Conservation (phyloP, 2,329 filamentous ascomycete genomes). For the Chaetothyriales sp. region DNA sequence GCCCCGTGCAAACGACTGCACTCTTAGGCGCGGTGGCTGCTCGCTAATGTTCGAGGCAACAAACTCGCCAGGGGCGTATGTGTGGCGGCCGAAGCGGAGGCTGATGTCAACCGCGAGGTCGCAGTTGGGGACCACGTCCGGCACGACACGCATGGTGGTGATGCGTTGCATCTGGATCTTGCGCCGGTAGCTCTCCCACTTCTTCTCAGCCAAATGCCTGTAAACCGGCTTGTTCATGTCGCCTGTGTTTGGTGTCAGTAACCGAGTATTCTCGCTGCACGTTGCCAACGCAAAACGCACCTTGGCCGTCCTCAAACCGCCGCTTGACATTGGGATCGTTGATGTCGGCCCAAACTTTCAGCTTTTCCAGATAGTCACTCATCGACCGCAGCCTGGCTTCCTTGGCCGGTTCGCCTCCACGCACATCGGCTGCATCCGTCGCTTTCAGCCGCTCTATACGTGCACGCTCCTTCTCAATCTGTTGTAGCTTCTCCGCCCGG, state of each 20-base stretch:
- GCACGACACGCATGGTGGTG: slow-evolving; percentile 69
- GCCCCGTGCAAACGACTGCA: slow-evolving; percentile 73
- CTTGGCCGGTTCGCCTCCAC: slow-evolving; percentile 50
- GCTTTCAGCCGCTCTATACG: slow-evolving; percentile 54
- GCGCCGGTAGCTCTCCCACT: slow-evolving; percentile 75
- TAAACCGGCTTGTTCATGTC: slow-evolving; percentile 97
- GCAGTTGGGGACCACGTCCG: slow-evolving; percentile 70
- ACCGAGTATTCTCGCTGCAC: too few relatives aligned
- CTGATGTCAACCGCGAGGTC: slow-evolving; percentile 66
- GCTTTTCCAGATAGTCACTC: slow-evolving; percentile 53
- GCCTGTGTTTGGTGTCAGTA: slow-evolving; percentile 36
- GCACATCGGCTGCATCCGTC: slow-evolving; percentile 39
- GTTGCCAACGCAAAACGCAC: slow-evolving; percentile 34
- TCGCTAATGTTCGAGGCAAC: slow-evolving; percentile 63
- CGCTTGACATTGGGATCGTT: slow-evolving; percentile 92
- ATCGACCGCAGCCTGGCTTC: slow-evolving; percentile 54
- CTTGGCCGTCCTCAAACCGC: slow-evolving; percentile 77
- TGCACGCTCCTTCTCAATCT: slow-evolving; percentile 52
- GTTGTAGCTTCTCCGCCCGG: slow-evolving; percentile 60
- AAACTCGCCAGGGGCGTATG: slow-evolving; percentile 60
- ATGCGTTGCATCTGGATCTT: slow-evolving; percentile 73
- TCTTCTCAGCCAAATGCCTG: slow-evolving; percentile 67
- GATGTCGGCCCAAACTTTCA: slow-evolving; percentile 84
- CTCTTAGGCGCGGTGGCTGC: slow-evolving; percentile 55
- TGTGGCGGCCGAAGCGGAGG: slow-evolving; percentile 59